Evolutionary conservation across 306 rosid species (phyloP).

Genomic region (Cucumis melo): DNA sequence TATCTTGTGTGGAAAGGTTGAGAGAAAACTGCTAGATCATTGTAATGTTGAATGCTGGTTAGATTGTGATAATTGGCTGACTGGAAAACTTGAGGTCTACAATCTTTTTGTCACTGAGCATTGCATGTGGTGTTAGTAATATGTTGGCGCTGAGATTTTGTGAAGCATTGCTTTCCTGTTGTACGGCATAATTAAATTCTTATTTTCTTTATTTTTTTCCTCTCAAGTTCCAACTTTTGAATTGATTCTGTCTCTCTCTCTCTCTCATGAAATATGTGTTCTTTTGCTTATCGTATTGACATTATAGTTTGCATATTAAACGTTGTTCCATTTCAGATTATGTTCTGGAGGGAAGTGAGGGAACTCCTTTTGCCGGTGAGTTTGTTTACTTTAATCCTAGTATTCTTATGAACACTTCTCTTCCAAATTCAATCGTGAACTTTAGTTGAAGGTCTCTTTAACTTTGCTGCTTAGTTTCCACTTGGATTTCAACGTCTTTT

Average conservation of each 20-base stretch:
- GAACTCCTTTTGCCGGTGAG: conserved; percentile 92
- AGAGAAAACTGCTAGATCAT: background rate
- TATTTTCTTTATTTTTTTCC: background rate
- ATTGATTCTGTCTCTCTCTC: background rate
- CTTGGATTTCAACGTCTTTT: background rate
- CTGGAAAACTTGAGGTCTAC: background rate
- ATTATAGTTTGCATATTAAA: conserved; percentile 6
- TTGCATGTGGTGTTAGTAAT: too few species aligned
- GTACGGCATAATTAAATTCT: background rate
- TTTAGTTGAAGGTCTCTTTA: background rate
- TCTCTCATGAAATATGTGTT: background rate
- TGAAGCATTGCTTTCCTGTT: background rate
- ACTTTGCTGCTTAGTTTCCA: background rate
- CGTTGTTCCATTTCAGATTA: conserved; percentile 39
- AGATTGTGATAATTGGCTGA: background rate
- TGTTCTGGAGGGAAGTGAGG: conserved; percentile 95
- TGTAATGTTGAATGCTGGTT: too few species aligned
- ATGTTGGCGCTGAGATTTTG: background rate
- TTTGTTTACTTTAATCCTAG: background rate
- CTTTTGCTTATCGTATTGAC: background rate
- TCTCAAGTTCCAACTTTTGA: background rate
- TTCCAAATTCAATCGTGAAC: background rate
- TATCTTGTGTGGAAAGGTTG: background rate
- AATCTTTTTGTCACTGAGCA: background rate
- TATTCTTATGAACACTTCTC: background rate